These are phyloP conservation scores for Primulina tabacum DNA, from an alignment of 257 asterid species.

Conservation along the genomic window DNA sequence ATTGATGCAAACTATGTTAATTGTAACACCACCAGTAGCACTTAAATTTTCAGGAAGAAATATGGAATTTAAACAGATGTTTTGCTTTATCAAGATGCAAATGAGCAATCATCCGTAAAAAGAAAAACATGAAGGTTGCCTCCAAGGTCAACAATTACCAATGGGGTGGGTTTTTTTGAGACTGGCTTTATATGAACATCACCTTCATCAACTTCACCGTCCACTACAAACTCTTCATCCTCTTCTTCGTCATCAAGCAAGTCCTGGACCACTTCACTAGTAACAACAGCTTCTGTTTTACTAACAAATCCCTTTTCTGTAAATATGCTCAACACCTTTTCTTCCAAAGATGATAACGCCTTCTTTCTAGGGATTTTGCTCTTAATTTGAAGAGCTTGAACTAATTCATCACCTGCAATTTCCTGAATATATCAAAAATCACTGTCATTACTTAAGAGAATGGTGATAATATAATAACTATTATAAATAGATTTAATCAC, in stretches of 20 bases:
- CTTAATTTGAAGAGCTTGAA: constrained; percentile 78
- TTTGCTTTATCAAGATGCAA: not conserved
- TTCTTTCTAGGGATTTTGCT: constrained; percentile 86
- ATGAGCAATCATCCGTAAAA: not conserved
- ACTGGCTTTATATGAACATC: constrained; percentile 88
- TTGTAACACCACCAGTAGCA: constrained; percentile 2
- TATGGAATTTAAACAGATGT: not conserved
- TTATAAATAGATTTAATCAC: too few relatives aligned
- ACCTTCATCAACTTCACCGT: constrained; percentile 99
- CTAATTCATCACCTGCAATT: constrained; percentile 86
- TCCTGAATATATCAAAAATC: constrained; percentile 57
- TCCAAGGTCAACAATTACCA: constrained; percentile 47
- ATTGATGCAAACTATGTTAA: not conserved
- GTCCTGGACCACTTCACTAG: constrained; percentile 60
- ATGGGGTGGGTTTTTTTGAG: constrained; percentile 48
- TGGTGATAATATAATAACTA: constrained; percentile 1
- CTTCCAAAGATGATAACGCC: constrained; percentile 69
- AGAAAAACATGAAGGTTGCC: not conserved
- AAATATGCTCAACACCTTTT: constrained; percentile 67
- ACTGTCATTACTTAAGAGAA: constrained; percentile 28
- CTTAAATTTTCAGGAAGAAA: constrained; percentile 12
- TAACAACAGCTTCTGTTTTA: constrained; percentile 45
- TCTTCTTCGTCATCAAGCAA: constrained; percentile 80
- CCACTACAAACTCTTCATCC: constrained; percentile 90
- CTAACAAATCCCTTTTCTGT: constrained; percentile 88